phyloP scores from a whole-genome alignment of 2,329 filamentous ascomycete genomes.

The Calonectria hawksworthii region DNA sequence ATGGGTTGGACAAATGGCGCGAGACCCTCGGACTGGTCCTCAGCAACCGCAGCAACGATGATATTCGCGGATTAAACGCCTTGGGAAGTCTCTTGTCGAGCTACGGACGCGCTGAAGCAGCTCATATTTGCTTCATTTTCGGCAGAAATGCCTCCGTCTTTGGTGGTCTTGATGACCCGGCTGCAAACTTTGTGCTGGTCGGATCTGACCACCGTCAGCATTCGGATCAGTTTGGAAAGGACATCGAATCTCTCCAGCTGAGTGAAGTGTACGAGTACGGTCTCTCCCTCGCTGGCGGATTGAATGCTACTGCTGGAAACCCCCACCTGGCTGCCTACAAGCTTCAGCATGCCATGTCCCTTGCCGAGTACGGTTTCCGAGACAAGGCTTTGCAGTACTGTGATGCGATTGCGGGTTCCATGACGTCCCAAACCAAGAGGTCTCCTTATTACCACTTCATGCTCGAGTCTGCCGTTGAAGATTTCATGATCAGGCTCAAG shows the following conservation, averaged over 20 bases:
- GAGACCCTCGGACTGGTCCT: slow-evolving; percentile 90
- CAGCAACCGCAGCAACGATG: slow-evolving; percentile 87
- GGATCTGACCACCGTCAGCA: slow-evolving; percentile 85
- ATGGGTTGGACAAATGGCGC: slow-evolving; percentile 92
- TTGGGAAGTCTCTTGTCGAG: slow-evolving; percentile 86
- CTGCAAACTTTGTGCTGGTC: slow-evolving; percentile 84
- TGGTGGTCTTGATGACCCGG: slow-evolving; percentile 85
- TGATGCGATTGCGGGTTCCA: slow-evolving; percentile 82
- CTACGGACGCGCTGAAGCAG: slow-evolving; percentile 91
- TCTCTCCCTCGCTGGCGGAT: slow-evolving; percentile 75
- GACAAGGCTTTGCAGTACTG: slow-evolving; percentile 93
- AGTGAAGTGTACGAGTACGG: slow-evolving; percentile 97
- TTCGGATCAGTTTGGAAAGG: slow-evolving; percentile 79
- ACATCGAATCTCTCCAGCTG: slow-evolving; percentile 90
- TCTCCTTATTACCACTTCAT: slow-evolving; percentile 88
- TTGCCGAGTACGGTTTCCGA: slow-evolving; percentile 87
- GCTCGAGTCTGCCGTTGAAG: slow-evolving; percentile 83
- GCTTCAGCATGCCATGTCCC: slow-evolving; percentile 84
- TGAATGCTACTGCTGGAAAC: slow-evolving; percentile 67
- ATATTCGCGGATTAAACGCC: slow-evolving; percentile 81
- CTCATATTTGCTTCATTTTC: slow-evolving; percentile 95
- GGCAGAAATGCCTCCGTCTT: slow-evolving; percentile 79
- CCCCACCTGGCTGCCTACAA: slow-evolving; percentile 94
- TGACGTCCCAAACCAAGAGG: slow-evolving; percentile 84
- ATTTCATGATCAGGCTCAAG: slow-evolving; percentile 85